Evolutionary conservation across 2,329 filamentous ascomycete species (phyloP), one percentile per base, ranked within the genome.

Genomic region (Thielaviopsis cerberus): DNA sequence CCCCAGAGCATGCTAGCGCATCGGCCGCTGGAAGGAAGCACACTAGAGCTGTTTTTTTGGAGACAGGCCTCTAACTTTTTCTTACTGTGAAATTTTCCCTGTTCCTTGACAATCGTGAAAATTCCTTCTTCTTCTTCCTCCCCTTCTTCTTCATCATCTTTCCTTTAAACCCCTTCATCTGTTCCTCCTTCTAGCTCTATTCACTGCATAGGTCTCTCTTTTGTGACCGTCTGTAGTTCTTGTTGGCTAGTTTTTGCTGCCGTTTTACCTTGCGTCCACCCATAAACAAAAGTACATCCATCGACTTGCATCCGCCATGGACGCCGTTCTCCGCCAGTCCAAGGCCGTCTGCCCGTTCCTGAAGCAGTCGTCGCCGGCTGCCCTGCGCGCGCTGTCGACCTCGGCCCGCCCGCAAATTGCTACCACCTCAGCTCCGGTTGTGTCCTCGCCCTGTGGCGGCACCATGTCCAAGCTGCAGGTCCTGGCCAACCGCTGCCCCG

Each of bases 381-480:
- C 89, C 59, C 82, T 98, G 63, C 90, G 92, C 65, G 86, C 90
- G 60, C 80, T 98, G 68, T 94, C 86, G 54, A 88, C 85, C 61
- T 78, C 86, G 57, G 82, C 75, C 74, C 71, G 82, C 73, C 68
- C 80, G 64, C 79, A 81, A 69, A 23, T 34, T 24, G 30, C 52
- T 26, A 51, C 56, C 17, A 26, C 48, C 30, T 3, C 57, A 24
- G 51, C 34, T 11, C 77, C 67, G 57, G 58, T 64, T 15, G 24
- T 53, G n/a, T 25, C 55, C 7, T 66, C 78, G 62, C 86, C 85
- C 57, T 85, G 89, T 66, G 91, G 90, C 64, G 88, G 90, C 67
- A 88, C 88, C 72, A 95, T 97, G 82, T 95, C 89, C 67, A 97
- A 95, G 74, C 79, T 98, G 66, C 92, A 97, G 76, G 82, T 92